Evolutionary conservation across 768 basidiomycete species (phyloP).

Genomic region (Mycena vitilis): DNA sequence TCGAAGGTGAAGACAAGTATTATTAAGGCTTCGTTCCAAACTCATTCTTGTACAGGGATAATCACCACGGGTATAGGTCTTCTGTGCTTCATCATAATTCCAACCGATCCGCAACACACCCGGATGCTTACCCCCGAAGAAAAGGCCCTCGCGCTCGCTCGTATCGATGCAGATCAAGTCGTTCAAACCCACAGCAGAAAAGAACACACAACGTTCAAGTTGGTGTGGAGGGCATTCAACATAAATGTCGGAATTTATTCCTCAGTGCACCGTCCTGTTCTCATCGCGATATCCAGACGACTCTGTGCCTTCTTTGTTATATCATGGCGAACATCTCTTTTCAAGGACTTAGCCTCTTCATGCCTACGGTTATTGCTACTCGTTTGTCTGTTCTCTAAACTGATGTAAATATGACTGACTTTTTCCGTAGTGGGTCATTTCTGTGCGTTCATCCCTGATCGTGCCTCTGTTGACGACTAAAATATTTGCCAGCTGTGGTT

Average conservation of each 20-base stretch:
- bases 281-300: conserved; percentile 39
- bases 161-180: conserved; percentile 50
- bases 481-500: conserved; percentile 48
- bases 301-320: conserved; percentile 45
- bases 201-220: conserved; percentile 44
- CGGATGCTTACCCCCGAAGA: conserved; percentile 49
- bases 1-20: conserved; percentile 47
- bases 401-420: background rate
- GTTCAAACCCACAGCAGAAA: conserved; percentile 42
- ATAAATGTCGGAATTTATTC: conserved; percentile 41
- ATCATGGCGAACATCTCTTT: conserved; percentile 56
- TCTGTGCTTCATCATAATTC: conserved; percentile 49
- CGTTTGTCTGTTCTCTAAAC: conserved; percentile 45
- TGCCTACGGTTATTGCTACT: conserved; percentile 59
- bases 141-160: conserved; percentile 47
- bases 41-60: conserved; percentile 40
- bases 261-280: background rate
- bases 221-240: conserved; percentile 47
- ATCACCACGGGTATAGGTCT: conserved; percentile 53
- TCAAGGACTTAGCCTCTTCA: conserved; percentile 57
- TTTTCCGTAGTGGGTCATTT: conserved; percentile 48
- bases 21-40: background rate
- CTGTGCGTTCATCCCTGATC: conserved; percentile 39
- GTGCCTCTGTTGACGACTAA: conserved; percentile 11
- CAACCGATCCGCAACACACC: conserved; percentile 49